Percentiles rank a stretch among this genome's conserved stretches.
phyloP scores from a whole-genome alignment of 2,329 filamentous ascomycete species.

The Thelonectria olida region DNA sequence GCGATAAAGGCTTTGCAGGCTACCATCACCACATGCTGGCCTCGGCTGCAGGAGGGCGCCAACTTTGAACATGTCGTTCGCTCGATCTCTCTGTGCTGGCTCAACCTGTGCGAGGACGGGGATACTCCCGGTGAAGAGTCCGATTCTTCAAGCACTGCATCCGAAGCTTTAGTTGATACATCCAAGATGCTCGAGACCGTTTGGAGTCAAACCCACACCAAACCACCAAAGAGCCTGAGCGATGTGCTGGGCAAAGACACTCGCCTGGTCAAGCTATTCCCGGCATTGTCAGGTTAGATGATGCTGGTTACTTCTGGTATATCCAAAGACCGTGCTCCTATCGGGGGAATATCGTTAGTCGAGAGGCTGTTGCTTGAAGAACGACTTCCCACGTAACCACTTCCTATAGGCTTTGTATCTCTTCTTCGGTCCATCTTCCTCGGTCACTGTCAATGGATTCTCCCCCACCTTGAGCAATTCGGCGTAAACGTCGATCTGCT shows the following conservation, averaged over 20 bases:
- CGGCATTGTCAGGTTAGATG: background rate
- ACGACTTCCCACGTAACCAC: conserved; percentile 92
- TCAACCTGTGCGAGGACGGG: conserved; percentile 60
- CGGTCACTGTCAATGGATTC: conserved; percentile 86
- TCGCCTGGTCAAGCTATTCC: conserved; percentile 43
- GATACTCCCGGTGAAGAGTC: conserved; percentile 26
- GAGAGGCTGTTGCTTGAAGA: conserved; percentile 89
- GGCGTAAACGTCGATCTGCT: conserved; percentile 67
- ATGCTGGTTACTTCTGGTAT: background rate
- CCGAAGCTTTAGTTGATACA: conserved; percentile 27
- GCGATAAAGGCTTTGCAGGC: conserved; percentile 63
- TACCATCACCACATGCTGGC: conserved; percentile 73
- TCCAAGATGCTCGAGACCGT: conserved; percentile 34
- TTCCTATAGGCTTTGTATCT: conserved; percentile 96
- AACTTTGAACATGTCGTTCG: conserved; percentile 73
- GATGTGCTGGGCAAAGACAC: conserved; percentile 39
- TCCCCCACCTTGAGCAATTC: conserved; percentile 81
- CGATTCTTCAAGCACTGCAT: conserved; percentile 16
- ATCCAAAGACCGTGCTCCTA: background rate
- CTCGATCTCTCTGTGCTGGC: conserved; percentile 70
- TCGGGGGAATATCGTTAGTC: conserved; percentile 50
- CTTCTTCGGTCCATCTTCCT: conserved; percentile 90
- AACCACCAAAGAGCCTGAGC: conserved; percentile 20
- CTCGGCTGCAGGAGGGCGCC: conserved; percentile 63
- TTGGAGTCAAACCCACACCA: conserved; percentile 30